These are phyloP conservation scores for Sporisorium scitamineum DNA, from an alignment of 1,284 basidiomycete species.

Conservation along the genomic window DNA sequence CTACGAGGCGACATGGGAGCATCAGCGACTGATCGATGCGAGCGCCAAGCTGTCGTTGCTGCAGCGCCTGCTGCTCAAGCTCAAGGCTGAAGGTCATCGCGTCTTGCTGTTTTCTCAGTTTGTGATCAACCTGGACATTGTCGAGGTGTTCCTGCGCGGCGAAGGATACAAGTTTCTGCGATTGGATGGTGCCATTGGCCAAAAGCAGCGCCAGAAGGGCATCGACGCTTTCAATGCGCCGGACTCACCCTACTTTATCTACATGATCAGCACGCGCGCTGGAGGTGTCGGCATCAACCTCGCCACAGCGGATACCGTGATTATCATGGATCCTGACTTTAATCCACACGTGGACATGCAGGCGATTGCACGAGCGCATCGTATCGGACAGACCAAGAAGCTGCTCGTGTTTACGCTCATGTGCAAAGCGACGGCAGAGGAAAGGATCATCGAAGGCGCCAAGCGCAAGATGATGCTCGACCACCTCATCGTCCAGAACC, in stretches of 20 bases:
- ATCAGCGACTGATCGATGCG: conserved; percentile 83
- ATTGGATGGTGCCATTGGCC: conserved; percentile 52
- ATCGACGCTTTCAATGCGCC: conserved; percentile 94
- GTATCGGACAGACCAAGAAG: conserved; percentile 71
- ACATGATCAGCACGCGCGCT: conserved; percentile 67
- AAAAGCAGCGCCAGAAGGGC: conserved; percentile 58
- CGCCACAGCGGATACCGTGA: conserved; percentile 83
- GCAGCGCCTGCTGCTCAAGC: conserved; percentile 66
- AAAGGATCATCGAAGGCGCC: conserved; percentile 67
- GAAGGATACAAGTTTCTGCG: conserved; percentile 67
- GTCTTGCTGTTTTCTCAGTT: conserved; percentile 67
- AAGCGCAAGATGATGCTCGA: conserved; percentile 69
- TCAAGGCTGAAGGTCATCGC: conserved; percentile 66
- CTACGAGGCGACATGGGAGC: conserved; percentile 76
- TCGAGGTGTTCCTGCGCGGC: conserved; percentile 67
- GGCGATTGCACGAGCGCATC: conserved; percentile 90
- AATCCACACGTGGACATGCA: conserved; percentile 86
- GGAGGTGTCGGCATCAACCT: conserved; percentile 71
- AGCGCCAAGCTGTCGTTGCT: conserved; percentile 77
- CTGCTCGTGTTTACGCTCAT: conserved; percentile 70
- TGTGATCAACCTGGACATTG: conserved; percentile 67
- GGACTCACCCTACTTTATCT: conserved; percentile 75
- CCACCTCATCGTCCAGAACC: conserved; percentile 68
- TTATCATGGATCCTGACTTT: conserved; percentile 92
- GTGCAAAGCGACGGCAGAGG: conserved; percentile 69